phyloP scores from a whole-genome alignment of 441 rosid genomes.

The Gossypium trilobum region DNA sequence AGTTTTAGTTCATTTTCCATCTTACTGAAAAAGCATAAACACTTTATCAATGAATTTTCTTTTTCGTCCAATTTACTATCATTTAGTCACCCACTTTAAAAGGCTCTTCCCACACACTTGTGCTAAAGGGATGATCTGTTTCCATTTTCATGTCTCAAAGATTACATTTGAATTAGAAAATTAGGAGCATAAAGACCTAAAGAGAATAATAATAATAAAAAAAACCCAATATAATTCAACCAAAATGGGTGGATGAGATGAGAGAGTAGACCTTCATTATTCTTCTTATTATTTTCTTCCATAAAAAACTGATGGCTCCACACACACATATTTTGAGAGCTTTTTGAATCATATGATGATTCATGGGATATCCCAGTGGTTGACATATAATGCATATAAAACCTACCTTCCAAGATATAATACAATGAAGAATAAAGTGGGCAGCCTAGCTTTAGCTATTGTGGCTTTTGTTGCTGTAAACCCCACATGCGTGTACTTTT shows the following conservation, averaged over 20 bases:
- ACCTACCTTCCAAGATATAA: conserved; percentile 21
- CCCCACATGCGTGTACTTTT: not conserved
- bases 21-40: conserved; percentile 16
- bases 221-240: not conserved
- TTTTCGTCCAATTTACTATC: conserved; percentile 16
- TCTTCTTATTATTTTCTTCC: too few relatives aligned
- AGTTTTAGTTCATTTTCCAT: not conserved
- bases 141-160: conserved; percentile 27
- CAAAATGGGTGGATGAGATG: not conserved
- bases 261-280: not conserved
- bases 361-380: too few relatives aligned
- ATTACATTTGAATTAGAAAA: conserved; percentile 12
- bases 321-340: conserved; percentile 9
- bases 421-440: not conserved
- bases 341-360: conserved; percentile 28
- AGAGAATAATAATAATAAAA: not conserved
- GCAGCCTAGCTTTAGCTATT: not conserved
- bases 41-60: conserved; percentile 17
- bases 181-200: not conserved
- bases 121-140: conserved; percentile 18
- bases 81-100: conserved; percentile 20
- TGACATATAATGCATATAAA: conserved; percentile 11
- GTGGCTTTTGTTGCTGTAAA: conserved; percentile 14
- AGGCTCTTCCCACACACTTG: conserved; percentile 11
- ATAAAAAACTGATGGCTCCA: conserved; percentile 16